Evolutionary conservation across 2,329 filamentous ascomycete genomes (phyloP), one percentile per base, ranked within the genome.

Genomic region (Colletotrichum sp.): DNA sequence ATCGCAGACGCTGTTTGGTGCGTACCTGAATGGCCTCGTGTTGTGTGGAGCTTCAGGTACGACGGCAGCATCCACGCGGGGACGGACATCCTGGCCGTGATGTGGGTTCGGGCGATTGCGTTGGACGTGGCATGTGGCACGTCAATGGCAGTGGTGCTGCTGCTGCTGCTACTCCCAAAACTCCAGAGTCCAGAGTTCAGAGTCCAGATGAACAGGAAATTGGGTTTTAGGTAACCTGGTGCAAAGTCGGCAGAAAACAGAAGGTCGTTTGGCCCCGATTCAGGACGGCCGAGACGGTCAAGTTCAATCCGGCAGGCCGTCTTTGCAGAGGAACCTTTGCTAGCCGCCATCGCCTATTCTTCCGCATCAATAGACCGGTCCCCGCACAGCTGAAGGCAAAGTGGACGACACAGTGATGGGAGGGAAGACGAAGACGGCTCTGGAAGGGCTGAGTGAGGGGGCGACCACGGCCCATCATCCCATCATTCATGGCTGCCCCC

Each of bases 41-140:
- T 68, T 44, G n/a, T 65, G 70, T 73, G 73, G 74, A 73, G 55
- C 72, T 36, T 30, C 21, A 24, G 63, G 57, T 59, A 64, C 69
- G 13, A 73, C 69, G 64, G 69, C 69, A 68, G 59, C 96, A 81
- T 95, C 91, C 67, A 98, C 94, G 76, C 91, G 92, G 55, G 93
- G 91, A 79, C 94, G 91, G 79, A 93, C 92, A 86, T 97, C 94
- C 77, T 94, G 91, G 82, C 93, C 95, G 78, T 90, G 90, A 81
- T 96, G 83, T 98, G 94, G 1, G 96, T 98, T 71, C 68, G 28
- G 10, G 52, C 52, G 68, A 67, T 75, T 49, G 72, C 68, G 72
- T 67, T 36, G 72, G 36, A 52, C 24, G 26, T 39, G 24, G 72
- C 60, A 34, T 21, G 16, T 60, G 68, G 72, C 72, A 75, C 67